A percentile compares a stretch with the other conserved stretches of the same genome.
Conservation (phyloP, 1,284 basidiomycete genomes). For the Phlebopus sp. region DNA sequence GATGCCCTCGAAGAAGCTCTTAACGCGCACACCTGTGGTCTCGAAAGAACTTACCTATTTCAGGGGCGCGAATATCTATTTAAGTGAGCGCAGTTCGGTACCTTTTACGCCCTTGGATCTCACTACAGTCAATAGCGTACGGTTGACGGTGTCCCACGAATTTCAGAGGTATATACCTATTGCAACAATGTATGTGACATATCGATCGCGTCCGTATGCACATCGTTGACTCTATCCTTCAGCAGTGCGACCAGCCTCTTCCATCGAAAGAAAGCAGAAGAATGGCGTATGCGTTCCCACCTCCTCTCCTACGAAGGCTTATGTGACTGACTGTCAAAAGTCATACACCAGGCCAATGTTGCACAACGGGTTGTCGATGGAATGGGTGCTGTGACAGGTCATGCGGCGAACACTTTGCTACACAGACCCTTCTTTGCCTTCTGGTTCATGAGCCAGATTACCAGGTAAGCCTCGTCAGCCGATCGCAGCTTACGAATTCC, state of each 20-base stretch:
- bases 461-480: constrained; percentile 42
- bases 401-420: constrained; percentile 49
- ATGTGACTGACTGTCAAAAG: constrained; percentile 34
- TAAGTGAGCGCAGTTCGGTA: constrained; percentile 51
- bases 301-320: constrained; percentile 7
- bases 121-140: constrained; percentile 42
- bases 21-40: constrained; percentile 59
- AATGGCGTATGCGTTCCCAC: constrained; percentile 60
- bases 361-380: constrained; percentile 59
- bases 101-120: neutral
- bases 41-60: constrained; percentile 65
- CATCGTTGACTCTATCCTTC: constrained; percentile 8
- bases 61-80: constrained; percentile 72
- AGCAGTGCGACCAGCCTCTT: constrained; percentile 56
- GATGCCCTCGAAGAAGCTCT: constrained; percentile 62
- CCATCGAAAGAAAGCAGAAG: constrained; percentile 62
- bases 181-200: constrained; percentile 49
- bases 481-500: constrained; percentile 1
- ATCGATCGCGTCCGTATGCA: neutral
- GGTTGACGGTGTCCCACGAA: constrained; percentile 68
- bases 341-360: constrained; percentile 60
- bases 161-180: constrained; percentile 65
- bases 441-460: constrained; percentile 76
- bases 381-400: constrained; percentile 61
- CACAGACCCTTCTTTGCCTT: constrained; percentile 68